Conservation (phyloP, 106 monocot species). For the Dioscorea alata region DNA sequence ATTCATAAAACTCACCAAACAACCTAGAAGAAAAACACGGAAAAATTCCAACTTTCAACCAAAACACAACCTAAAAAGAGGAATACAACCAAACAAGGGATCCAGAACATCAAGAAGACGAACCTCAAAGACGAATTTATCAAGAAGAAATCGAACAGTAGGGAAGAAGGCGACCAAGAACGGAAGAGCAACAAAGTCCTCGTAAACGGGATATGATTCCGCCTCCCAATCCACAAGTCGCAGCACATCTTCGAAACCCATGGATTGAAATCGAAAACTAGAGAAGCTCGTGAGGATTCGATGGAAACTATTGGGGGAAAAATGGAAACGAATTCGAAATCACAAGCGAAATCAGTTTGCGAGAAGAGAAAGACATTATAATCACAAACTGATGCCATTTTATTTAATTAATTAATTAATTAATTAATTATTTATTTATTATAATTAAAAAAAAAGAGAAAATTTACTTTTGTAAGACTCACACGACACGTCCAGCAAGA, state of each 20-base stretch:
- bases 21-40: background rate
- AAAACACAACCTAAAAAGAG: background rate
- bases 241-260: background rate
- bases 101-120: background rate
- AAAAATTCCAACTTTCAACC: background rate
- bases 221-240: slow-evolving; percentile 32
- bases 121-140: slow-evolving; percentile 84
- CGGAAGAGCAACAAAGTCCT: slow-evolving; percentile 58
- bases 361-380: too few species aligned
- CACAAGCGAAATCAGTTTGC: too few species aligned
- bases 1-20: background rate
- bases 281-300: too few species aligned
- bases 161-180: slow-evolving; percentile 67
- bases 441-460: too few species aligned
- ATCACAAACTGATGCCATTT: too few species aligned
- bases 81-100: background rate
- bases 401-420: too few species aligned
- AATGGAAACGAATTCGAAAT: too few species aligned
- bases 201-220: slow-evolving; percentile 54
- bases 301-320: too few species aligned
- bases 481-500: too few species aligned
- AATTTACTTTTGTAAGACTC: too few species aligned
- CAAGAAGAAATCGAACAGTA: slow-evolving; percentile 58
- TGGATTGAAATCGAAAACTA: too few species aligned
- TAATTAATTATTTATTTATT: too few species aligned